phyloP scores from a whole-genome alignment of 2,329 filamentous ascomycete genomes.

The Penicillium sp. region DNA sequence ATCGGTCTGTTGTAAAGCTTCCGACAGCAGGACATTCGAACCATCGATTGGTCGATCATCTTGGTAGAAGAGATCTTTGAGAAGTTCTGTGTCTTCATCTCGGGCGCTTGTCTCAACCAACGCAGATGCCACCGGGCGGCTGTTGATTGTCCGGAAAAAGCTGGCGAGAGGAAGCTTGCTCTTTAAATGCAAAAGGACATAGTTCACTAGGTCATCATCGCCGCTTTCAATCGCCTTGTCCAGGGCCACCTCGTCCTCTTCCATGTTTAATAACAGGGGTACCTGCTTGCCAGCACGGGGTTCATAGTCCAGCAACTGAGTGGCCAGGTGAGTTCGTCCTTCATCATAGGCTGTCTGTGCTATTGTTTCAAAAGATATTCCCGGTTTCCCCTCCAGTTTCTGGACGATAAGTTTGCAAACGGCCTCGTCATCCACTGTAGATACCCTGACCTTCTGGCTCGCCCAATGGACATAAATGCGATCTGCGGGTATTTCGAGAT shows the following conservation, averaged over 20 bases:
- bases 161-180: slow-evolving; percentile 86
- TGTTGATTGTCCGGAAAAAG: slow-evolving; percentile 92
- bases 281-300: slow-evolving; percentile 95
- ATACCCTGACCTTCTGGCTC: slow-evolving; percentile 85
- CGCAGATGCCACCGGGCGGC: slow-evolving; percentile 80
- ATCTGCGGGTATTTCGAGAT: slow-evolving; percentile 82
- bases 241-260: slow-evolving; percentile 90
- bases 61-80: slow-evolving; percentile 97
- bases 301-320: slow-evolving; percentile 88
- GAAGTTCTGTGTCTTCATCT: slow-evolving; percentile 76
- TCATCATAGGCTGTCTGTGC: slow-evolving; percentile 93
- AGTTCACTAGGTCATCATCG: slow-evolving; percentile 90
- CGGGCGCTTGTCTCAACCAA: slow-evolving; percentile 84
- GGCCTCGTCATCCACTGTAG: slow-evolving; percentile 82
- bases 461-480: slow-evolving; percentile 97
- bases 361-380: slow-evolving; percentile 94
- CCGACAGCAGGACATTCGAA: slow-evolving; percentile 81
- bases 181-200: slow-evolving; percentile 83
- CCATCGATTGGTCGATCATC: slow-evolving; percentile 90
- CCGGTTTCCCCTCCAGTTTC: slow-evolving; percentile 82
- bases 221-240: slow-evolving; percentile 97
- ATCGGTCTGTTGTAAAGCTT: slow-evolving; percentile 76
- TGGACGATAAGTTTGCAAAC: slow-evolving; percentile 87
- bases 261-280: slow-evolving; percentile 88
- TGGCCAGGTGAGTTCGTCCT: slow-evolving; percentile 84